Conservation (phyloP, 441 rosid species). For the Isatis lusitanica region DNA sequence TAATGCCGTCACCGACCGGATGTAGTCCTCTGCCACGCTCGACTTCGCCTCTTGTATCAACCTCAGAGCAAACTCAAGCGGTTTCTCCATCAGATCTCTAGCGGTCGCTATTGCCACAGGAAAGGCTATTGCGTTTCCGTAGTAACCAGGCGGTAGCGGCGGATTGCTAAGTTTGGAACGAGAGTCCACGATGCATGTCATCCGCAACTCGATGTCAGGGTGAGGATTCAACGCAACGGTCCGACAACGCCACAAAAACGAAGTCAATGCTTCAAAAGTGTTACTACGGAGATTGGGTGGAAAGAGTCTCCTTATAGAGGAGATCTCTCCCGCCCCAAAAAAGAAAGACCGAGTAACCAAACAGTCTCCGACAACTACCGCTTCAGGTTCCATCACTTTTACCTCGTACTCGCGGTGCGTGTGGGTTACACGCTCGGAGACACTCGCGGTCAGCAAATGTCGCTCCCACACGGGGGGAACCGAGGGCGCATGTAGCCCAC, state of each 20-base stretch:
- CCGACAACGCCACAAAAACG: constrained; percentile 63
- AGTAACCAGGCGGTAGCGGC: constrained; percentile 46
- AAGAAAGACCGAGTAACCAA: constrained; percentile 47
- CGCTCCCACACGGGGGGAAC: constrained; percentile 47
- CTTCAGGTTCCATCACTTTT: constrained; percentile 17
- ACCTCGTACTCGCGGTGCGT: constrained; percentile 46
- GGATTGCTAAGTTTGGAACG: constrained; percentile 42
- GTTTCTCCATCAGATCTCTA: constrained; percentile 25
- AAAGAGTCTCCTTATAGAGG: constrained; percentile 30
- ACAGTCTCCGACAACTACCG: neutral
- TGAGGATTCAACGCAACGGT: constrained; percentile 46
- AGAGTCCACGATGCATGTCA: constrained; percentile 36
- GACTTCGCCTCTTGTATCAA: constrained; percentile 35
- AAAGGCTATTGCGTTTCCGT: constrained; percentile 39
- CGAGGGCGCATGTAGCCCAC: constrained; percentile 37
- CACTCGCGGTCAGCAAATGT: constrained; percentile 36
- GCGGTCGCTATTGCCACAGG: constrained; percentile 41
- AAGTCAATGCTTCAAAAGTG: constrained; percentile 44
- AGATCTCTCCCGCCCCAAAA: constrained; percentile 39
- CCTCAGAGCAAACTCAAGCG: constrained; percentile 41
- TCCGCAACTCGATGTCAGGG: constrained; percentile 45
- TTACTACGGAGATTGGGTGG: constrained; percentile 38
- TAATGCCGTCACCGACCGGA: constrained; percentile 33
- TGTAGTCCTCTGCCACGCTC: constrained; percentile 31
- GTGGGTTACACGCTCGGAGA: constrained; percentile 39